Evolutionary conservation across 345 rosid genomes (phyloP).

Genomic region (Erucastrum elatum): DNA sequence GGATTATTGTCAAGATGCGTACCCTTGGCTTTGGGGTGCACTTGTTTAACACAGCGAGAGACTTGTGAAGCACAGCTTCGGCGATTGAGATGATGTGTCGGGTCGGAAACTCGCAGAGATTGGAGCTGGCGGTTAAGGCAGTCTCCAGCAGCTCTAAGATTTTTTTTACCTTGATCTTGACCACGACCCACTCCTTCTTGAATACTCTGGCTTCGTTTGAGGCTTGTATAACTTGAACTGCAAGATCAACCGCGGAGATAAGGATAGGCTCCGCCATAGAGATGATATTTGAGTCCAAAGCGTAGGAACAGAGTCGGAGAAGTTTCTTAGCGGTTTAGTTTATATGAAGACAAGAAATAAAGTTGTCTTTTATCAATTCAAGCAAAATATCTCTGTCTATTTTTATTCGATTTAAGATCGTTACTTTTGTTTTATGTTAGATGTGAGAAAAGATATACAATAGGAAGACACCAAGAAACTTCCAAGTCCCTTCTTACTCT

Average conservation of each 20-base stretch:
- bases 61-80: slow-evolving; percentile 66
- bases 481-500: neutral
- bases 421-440: neutral
- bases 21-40: slow-evolving; percentile 60
- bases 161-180: slow-evolving; percentile 67
- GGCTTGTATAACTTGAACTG: slow-evolving; percentile 59
- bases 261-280: slow-evolving; percentile 75
- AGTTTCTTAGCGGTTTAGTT: neutral
- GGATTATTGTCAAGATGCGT: too few species aligned
- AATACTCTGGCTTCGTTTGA: slow-evolving; percentile 57
- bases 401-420: neutral
- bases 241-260: slow-evolving; percentile 63
- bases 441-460: neutral
- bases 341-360: neutral
- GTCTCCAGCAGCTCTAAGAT: slow-evolving; percentile 65
- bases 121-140: slow-evolving; percentile 66
- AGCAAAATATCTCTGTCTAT: too few species aligned
- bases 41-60: slow-evolving; percentile 55
- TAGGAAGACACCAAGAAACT: too few species aligned
- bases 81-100: slow-evolving; percentile 72
- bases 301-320: neutral
- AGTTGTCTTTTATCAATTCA: neutral
- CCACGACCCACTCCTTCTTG: slow-evolving; percentile 63
- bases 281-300: neutral
- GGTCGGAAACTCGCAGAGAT: slow-evolving; percentile 81